These are phyloP conservation scores for Rhodamnia rubescens DNA, from an alignment of 345 rosid species.

Conservation along the genomic window DNA sequence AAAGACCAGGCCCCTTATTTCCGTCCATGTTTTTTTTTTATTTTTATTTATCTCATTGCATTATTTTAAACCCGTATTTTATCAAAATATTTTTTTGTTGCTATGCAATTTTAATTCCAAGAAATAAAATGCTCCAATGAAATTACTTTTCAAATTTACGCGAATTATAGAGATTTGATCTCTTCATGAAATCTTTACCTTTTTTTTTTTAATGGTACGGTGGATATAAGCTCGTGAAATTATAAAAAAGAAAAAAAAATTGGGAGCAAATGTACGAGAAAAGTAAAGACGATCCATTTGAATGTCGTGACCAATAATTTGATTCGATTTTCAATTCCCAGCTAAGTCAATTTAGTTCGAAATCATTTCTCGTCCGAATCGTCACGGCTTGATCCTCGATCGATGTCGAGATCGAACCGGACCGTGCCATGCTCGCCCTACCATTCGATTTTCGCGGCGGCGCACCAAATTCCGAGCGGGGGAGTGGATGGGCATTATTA, in stretches of 20 bases:
- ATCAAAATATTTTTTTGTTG: not conserved
- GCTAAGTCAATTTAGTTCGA: not conserved
- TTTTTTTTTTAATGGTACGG: too few relatives aligned
- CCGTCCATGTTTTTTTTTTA: not conserved
- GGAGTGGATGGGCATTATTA: not conserved
- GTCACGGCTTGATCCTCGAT: too few relatives aligned
- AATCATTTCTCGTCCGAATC: rapidly evolving
- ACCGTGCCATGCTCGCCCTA: not conserved
- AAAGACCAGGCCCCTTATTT: not conserved
- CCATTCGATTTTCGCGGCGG: not conserved
- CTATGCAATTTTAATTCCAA: not conserved
- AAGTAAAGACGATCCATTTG: too few relatives aligned
- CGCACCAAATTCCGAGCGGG: not conserved
- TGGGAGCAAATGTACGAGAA: too few relatives aligned
- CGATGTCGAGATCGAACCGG: not conserved
- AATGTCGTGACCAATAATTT: too few relatives aligned
- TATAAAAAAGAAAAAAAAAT: too few relatives aligned
- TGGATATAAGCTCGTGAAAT: too few relatives aligned
- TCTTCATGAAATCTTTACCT: not conserved
- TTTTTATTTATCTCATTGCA: not conserved
- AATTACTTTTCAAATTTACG: not conserved
- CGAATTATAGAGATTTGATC: not conserved
- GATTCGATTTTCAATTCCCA: not conserved
- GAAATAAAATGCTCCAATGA: not conserved
- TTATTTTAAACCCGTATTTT: not conserved